Percentiles rank a stretch among this genome's conserved stretches.
Evolutionary conservation across 352 stramenopile species (phyloP).

Genomic region (Plasmopara muralis): DNA sequence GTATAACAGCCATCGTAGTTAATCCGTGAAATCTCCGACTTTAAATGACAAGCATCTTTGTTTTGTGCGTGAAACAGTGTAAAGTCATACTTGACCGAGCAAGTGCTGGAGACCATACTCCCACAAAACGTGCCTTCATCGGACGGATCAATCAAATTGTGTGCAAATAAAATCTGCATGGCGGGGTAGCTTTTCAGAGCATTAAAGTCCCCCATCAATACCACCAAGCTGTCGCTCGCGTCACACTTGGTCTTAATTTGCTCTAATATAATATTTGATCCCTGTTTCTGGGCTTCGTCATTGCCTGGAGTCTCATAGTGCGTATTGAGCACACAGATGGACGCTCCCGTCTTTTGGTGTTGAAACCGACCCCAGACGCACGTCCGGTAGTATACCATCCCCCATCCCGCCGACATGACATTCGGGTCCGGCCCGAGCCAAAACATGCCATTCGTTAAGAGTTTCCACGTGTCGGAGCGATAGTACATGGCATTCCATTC

Average conservation of each 20-base stretch:
- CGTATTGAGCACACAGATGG: constrained; percentile 71
- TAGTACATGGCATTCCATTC: constrained; percentile 70
- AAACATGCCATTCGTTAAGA: constrained; percentile 56
- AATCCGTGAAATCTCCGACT: constrained; percentile 55
- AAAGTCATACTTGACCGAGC: constrained; percentile 71
- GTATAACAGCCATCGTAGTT: constrained; percentile 64
- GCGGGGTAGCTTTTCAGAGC: constrained; percentile 54
- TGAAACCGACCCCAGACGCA: constrained; percentile 68
- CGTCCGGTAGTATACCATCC: constrained; percentile 69
- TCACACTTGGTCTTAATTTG: constrained; percentile 46
- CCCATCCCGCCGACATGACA: constrained; percentile 43
- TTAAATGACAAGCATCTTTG: constrained; percentile 39
- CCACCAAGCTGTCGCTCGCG: constrained; percentile 46
- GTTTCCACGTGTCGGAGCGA: constrained; percentile 44
- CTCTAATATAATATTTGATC: constrained; percentile 56
- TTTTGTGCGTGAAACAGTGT: constrained; percentile 36
- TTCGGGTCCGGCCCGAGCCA: constrained; percentile 61
- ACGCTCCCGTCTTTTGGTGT: constrained; percentile 45
- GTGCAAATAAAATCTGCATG: constrained; percentile 49
- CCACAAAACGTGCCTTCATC: constrained; percentile 60
- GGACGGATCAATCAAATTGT: constrained; percentile 42
- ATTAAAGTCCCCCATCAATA: constrained; percentile 71
- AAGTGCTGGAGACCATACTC: constrained; percentile 50
- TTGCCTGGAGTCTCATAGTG: constrained; percentile 81
- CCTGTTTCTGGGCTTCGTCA: constrained; percentile 58